Conservation (phyloP, 202 grass and related monocot genomes). For the Musa balbisiana region DNA sequence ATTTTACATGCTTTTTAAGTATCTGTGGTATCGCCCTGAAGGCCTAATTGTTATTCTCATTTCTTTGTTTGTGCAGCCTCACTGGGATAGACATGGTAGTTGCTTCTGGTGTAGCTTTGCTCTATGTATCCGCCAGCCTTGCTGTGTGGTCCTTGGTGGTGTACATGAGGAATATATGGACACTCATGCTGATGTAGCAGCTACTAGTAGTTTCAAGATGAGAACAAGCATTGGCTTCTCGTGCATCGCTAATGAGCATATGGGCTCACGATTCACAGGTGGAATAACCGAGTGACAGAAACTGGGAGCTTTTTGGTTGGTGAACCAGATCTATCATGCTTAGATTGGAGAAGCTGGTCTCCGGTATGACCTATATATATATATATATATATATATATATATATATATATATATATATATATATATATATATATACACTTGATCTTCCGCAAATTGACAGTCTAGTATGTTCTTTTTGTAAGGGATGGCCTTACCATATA, state of each 20-base stretch:
- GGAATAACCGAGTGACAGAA: neutral
- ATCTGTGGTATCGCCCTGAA: neutral
- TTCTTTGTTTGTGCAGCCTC: conserved; percentile 36
- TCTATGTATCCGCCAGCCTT: conserved; percentile 83
- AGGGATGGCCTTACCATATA: no score
- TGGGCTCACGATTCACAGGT: neutral
- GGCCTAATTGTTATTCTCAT: neutral
- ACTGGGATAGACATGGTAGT: conserved; percentile 37
- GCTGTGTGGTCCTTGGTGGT: conserved; percentile 88
- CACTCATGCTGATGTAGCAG: conserved; percentile 77
- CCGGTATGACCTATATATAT: no score
- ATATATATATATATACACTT: no score
- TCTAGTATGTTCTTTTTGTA: no score
- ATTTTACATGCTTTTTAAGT: neutral
- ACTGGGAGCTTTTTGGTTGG: neutral
- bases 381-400: no score
- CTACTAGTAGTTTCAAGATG: neutral
- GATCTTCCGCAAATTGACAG: neutral
- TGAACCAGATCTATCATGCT: neutral
- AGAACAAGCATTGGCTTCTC: neutral
- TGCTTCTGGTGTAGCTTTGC: conserved; percentile 52
- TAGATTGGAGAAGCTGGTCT: neutral
- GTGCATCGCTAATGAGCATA: neutral
- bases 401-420: no score
- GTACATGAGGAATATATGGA: conserved; percentile 94